phyloP scores from a whole-genome alignment of 306 rosid genomes.

The Lathyrus oleraceus region DNA sequence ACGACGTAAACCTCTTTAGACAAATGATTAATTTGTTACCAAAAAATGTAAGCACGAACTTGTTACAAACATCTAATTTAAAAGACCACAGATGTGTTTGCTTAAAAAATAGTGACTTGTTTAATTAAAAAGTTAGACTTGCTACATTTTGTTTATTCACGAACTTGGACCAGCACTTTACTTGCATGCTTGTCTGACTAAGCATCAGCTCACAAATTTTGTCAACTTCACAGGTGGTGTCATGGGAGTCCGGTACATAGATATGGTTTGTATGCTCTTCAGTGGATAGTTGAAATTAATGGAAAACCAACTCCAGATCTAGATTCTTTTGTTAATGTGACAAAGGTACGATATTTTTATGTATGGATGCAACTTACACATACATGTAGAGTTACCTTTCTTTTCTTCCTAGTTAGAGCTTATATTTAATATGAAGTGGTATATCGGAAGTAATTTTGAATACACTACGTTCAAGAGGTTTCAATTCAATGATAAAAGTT shows the following conservation, averaged over 20 bases:
- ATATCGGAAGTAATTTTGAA: too few species aligned
- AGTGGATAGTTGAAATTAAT: conserved; percentile 91
- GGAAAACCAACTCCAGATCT: conserved; percentile 84
- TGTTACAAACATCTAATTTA: too few species aligned
- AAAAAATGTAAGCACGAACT: too few species aligned
- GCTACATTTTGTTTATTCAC: not conserved
- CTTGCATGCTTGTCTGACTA: conserved; percentile 7
- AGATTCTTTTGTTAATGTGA: conserved; percentile 74
- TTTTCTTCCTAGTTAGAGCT: conserved; percentile 7
- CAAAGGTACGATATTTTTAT: conserved; percentile 59
- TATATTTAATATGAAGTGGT: not conserved
- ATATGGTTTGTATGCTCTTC: conserved; percentile 94
- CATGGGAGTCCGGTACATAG: conserved; percentile 96
- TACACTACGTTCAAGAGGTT: too few species aligned
- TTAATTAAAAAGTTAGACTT: too few species aligned
- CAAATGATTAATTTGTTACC: too few species aligned
- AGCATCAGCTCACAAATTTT: conserved; percentile 25
- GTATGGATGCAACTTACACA: conserved; percentile 7
- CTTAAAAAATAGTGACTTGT: not conserved
- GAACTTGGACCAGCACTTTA: not conserved
- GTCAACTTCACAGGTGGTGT: conserved; percentile 72
- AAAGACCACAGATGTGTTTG: too few species aligned
- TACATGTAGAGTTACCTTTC: not conserved
- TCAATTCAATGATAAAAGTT: too few species aligned
- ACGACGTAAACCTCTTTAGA: too few species aligned